These are phyloP conservation scores for Phytophthora foliorum DNA, from an alignment of 352 stramenopile genomes.

Conservation along the genomic window DNA sequence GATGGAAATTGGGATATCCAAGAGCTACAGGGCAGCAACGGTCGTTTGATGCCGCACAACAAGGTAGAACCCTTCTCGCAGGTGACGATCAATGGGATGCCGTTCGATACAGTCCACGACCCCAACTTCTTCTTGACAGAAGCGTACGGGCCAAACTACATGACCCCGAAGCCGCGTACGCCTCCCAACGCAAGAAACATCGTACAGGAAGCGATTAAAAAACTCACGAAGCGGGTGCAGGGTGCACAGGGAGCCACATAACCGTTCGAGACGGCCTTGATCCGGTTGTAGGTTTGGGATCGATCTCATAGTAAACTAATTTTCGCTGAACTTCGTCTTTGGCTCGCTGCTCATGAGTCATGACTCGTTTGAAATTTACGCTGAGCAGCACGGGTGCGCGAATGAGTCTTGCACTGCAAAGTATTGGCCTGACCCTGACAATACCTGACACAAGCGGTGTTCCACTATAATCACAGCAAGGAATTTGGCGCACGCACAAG, in stretches of 20 bases:
- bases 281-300: background rate
- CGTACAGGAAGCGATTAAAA: slow-evolving; percentile 10
- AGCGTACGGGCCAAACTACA: slow-evolving; percentile 50
- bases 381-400: too few relatives aligned
- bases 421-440: too few relatives aligned
- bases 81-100: slow-evolving; percentile 45
- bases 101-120: slow-evolving; percentile 48
- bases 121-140: slow-evolving; percentile 41
- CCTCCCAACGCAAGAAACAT: background rate
- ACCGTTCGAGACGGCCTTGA: background rate
- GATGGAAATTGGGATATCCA: slow-evolving; percentile 39
- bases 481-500: too few relatives aligned
- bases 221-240: slow-evolving; percentile 13
- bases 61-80: slow-evolving; percentile 38
- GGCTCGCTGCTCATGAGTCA: background rate
- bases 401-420: too few relatives aligned
- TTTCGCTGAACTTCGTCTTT: slow-evolving; percentile 22
- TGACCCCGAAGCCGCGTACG: slow-evolving; percentile 33
- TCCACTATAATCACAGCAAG: too few relatives aligned
- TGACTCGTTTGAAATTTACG: background rate
- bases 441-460: too few relatives aligned
- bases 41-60: slow-evolving; percentile 20
- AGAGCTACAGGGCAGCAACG: slow-evolving; percentile 30
- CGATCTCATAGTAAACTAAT: background rate
- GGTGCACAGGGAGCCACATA: background rate